Base-by-base conservation (phyloP, 2,329 filamentous ascomycete genomes). In the Hypoxylon sp. region DNA sequence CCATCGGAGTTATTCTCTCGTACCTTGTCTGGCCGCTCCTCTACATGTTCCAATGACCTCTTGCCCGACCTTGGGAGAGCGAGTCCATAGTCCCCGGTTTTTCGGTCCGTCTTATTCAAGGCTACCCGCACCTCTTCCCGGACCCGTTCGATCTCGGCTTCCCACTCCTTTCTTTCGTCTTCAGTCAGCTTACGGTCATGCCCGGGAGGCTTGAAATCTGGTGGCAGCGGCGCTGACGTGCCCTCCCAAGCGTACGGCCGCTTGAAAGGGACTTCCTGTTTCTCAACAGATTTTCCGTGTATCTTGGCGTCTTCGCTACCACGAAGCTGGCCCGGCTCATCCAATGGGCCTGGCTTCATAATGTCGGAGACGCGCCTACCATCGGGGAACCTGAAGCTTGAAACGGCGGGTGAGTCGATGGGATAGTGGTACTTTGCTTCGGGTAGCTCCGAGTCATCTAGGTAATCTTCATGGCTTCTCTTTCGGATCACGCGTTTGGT, bases 361-460 rank as follows among this genome's bases (percentile, higher is more conserved):
- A 63, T 38, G 16, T 63, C 61, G 26, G 54, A 14, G 16, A 57
- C 45, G 1, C 30, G 2, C 9, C 18, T 59, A 4, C 61, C 57
- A 9, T 51, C 54, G 2, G 2, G 14, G 24, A 65, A 58, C 54
- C 4, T 54, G 48, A 65, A 67, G 16, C 45, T 57, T 11, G 67
- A 61, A 22, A 33, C 22, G 18, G 46, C 51, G 7, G 67, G 64
- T 11, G 48, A 56, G 42, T 62, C 51, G 18, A 57, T 20, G 7
- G 50, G 46, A 20, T 67, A 69, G 12, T 63, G 49, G 36, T 57
- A 62, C n/a, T 62, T 28, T 2, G 60, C 44, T 1, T 30, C 32
- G 2, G 58, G 55, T 22, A 64, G 2, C 8, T 40, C 20, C 12
- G 12, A 5, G 1, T 16, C 18, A n/a, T 33, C 20, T 12, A 38